phyloP scores from a whole-genome alignment of 345 rosid genomes.

The Arabis alpina region DNA sequence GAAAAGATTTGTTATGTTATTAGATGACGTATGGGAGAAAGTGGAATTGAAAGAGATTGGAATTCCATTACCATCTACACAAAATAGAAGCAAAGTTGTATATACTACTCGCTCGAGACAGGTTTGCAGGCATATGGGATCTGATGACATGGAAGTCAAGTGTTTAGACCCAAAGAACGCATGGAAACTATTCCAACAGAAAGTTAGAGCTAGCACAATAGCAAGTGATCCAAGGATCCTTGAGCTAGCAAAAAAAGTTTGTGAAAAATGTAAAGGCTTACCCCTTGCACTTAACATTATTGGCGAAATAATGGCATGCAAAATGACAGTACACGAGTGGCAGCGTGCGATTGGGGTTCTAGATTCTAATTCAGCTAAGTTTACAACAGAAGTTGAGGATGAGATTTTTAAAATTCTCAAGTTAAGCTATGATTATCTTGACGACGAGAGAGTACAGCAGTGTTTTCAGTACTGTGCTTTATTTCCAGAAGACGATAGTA shows the following conservation, averaged over 20 bases:
- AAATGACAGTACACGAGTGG: constrained; percentile 8
- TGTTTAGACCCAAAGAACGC: constrained; percentile 8
- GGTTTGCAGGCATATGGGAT: constrained; percentile 22
- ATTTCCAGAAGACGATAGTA: constrained; percentile 17
- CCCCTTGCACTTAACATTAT: constrained; percentile 33
- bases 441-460: background rate
- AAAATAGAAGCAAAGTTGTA: constrained; percentile 21
- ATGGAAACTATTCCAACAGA: constrained; percentile 16
- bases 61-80: background rate
- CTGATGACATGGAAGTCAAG: constrained; percentile 11
- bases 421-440: constrained; percentile 9
- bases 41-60: constrained; percentile 8
- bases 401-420: constrained; percentile 8
- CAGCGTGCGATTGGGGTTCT: background rate
- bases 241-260: constrained; percentile 2
- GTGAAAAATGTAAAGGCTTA: constrained; percentile 21
- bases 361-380: background rate
- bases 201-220: constrained; percentile 12
- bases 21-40: constrained; percentile 16
- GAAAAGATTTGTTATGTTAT: constrained; percentile 15
- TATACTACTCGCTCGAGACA: constrained; percentile 3
- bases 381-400: background rate
- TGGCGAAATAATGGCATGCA: constrained; percentile 10
- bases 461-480: constrained; percentile 16
- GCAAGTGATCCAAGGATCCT: background rate